Conservation (phyloP, 768 basidiomycete genomes). For the Amanita fuliginea region DNA sequence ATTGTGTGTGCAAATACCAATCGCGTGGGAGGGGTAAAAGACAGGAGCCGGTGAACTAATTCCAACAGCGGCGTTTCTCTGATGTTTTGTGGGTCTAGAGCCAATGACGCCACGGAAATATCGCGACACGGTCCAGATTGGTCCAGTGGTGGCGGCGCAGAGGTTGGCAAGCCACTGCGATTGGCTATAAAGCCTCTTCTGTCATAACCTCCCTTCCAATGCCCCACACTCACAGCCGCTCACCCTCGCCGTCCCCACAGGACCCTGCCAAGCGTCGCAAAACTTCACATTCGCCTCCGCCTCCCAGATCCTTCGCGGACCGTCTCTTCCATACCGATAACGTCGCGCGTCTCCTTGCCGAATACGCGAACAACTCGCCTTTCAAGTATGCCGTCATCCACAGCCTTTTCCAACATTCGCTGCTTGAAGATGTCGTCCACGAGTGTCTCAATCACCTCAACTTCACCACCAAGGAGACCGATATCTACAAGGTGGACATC, state of each 20-base stretch:
- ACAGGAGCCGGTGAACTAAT: too few species aligned
- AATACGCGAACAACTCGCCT: slow-evolving; percentile 51
- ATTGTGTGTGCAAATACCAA: too few species aligned
- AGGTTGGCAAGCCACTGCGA: too few species aligned
- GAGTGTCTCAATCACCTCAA: slow-evolving; percentile 71
- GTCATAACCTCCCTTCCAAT: slow-evolving; percentile 14
- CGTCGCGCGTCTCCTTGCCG: slow-evolving; percentile 40
- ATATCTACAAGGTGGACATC: slow-evolving; percentile 81
- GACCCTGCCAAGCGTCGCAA: slow-evolving; percentile 18
- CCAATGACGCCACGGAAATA: too few species aligned
- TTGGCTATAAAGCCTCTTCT: background rate
- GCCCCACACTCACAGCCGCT: slow-evolving; percentile 37
- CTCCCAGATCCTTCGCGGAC: slow-evolving; percentile 29
- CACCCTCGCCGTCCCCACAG: slow-evolving; percentile 24
- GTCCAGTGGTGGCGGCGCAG: too few species aligned
- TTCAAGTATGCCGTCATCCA: slow-evolving; percentile 80
- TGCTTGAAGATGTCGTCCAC: slow-evolving; percentile 72
- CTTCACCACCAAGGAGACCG: slow-evolving; percentile 93
- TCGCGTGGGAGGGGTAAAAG: too few species aligned
- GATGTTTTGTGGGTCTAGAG: too few species aligned
- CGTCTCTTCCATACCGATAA: slow-evolving; percentile 47
- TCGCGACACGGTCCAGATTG: too few species aligned
- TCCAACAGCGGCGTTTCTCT: too few species aligned
- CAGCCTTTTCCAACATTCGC: slow-evolving; percentile 73
- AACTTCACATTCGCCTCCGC: slow-evolving; percentile 13